A percentile compares a stretch with the other conserved stretches of the same genome.
These are phyloP conservation scores for Hypomontagnella monticulosa DNA, from an alignment of 495 filamentous ascomycete genomes.

Conservation along the genomic window DNA sequence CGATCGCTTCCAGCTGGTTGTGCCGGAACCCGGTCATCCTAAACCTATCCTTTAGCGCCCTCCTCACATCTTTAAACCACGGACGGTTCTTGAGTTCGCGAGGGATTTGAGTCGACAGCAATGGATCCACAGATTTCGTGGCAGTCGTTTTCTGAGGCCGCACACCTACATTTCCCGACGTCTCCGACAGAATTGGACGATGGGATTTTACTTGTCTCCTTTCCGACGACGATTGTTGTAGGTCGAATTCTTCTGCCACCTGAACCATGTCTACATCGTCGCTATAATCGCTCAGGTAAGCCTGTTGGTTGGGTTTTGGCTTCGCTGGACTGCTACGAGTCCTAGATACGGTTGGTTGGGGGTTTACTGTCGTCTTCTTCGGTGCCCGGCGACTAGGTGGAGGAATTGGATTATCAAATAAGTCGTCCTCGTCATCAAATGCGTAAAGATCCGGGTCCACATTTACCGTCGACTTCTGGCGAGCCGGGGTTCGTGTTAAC, in stretches of 20 bases:
- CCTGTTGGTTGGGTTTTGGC: constrained; percentile 42
- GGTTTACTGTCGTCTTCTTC: constrained; percentile 48
- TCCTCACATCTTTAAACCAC: constrained; percentile 89
- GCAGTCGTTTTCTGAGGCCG: constrained; percentile 44
- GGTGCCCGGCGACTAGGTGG: constrained; percentile 18
- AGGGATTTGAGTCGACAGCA: constrained; percentile 44
- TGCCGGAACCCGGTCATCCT: constrained; percentile 82
- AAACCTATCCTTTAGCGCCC: constrained; percentile 80
- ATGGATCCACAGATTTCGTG: constrained; percentile 40
- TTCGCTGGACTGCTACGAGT: constrained; percentile 33
- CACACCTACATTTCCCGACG: constrained; percentile 48
- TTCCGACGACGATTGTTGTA: constrained; percentile 49
- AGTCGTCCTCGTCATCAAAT: constrained; percentile 48
- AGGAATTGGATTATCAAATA: constrained; percentile 47
- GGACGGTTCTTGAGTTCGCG: constrained; percentile 59
- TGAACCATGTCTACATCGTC: constrained; percentile 79
- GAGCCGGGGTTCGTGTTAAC: constrained; percentile 11
- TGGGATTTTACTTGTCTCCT: constrained; percentile 18
- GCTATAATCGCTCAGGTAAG: constrained; percentile 71
- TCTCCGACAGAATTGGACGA: constrained; percentile 49
- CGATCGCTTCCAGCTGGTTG: constrained; percentile 96
- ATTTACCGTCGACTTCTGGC: constrained; percentile 13
- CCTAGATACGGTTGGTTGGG: constrained; percentile 24
- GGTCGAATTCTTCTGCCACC: constrained; percentile 65
- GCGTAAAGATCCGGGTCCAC: constrained; percentile 21